These are phyloP conservation scores for Mangifera indica DNA, from an alignment of 345 rosid genomes.

Conservation along the genomic window DNA sequence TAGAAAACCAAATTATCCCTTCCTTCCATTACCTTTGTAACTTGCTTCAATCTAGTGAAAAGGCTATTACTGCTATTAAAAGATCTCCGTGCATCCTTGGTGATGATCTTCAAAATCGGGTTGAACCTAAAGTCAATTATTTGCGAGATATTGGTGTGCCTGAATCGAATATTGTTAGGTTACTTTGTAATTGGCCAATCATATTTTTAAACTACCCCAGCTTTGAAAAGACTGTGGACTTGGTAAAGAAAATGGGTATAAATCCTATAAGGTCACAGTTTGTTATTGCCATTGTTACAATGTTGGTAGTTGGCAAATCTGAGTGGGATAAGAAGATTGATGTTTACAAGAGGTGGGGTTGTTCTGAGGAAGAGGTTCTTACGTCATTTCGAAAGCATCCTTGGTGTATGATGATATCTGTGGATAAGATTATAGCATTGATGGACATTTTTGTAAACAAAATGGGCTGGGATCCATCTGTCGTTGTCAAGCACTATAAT, in stretches of 20 bases:
- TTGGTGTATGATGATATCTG: not conserved
- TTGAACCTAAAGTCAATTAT: not conserved
- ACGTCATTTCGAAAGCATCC: conserved; percentile 19
- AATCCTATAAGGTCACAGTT: conserved; percentile 18
- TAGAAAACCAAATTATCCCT: conserved; percentile 18
- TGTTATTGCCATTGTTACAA: conserved; percentile 12
- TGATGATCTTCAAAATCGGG: not conserved
- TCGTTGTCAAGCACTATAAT: not conserved
- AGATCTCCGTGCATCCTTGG: not conserved
- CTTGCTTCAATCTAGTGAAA: conserved; percentile 18
- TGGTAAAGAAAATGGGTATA: conserved; percentile 28
- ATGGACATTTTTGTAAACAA: conserved; percentile 24
- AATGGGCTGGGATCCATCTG: conserved; percentile 12
- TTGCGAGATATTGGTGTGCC: conserved; percentile 20
- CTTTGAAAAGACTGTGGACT: conserved; percentile 17
- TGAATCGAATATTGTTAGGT: conserved; percentile 6
- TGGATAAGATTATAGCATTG: conserved; percentile 8
- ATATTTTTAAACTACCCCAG: not conserved
- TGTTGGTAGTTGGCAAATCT: conserved; percentile 2
- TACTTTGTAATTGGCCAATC: not conserved
- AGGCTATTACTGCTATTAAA: not conserved
- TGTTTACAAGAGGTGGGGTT: conserved; percentile 34
- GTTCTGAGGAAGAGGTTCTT: conserved; percentile 24
- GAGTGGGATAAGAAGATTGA: conserved; percentile 22
- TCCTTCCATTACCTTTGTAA: not conserved